phyloP scores from a whole-genome alignment of 2,329 filamentous ascomycete species.

The Sporothrix brunneoviolacea region DNA sequence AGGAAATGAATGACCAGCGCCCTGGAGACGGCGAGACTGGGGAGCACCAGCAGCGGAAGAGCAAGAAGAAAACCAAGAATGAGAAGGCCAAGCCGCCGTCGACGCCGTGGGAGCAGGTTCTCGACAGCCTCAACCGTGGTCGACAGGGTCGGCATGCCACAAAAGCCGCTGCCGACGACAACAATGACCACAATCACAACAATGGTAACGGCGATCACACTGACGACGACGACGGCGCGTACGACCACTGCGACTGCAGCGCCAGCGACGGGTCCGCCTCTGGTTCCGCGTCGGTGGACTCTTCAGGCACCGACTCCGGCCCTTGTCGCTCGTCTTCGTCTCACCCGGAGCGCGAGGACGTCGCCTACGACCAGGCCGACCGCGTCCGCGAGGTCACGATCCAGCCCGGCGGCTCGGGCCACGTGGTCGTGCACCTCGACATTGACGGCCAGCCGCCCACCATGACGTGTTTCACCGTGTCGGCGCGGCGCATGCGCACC shows the following conservation, averaged over 20 bases:
- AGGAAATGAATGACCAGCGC: too few relatives aligned
- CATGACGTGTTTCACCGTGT: conserved; percentile 32
- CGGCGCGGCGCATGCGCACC: conserved; percentile 21
- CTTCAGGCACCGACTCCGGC: too few relatives aligned
- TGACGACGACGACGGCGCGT: background rate
- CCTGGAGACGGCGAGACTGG: background rate
- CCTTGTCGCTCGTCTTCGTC: background rate
- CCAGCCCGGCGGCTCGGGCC: conserved; percentile 4
- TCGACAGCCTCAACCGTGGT: background rate
- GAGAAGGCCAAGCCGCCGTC: background rate
- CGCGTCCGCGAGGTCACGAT: conserved; percentile 4
- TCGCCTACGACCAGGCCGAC: background rate
- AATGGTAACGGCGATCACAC: background rate
- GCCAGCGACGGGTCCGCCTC: background rate
- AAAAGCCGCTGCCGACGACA: too few relatives aligned
- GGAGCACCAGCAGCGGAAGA: background rate
- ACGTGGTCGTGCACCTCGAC: conserved; percentile 8
- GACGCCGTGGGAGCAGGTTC: conserved; percentile 1
- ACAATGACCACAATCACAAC: background rate
- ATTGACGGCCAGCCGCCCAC: conserved; percentile 23
- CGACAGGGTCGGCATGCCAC: background rate
- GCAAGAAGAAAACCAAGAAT: background rate
- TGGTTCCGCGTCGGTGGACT: too few relatives aligned
- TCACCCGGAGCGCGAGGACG: background rate
- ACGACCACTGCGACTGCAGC: background rate